Evolutionary conservation across 1,139 yeast species (phyloP).

Genomic region (Zygoascus hellenicus): DNA sequence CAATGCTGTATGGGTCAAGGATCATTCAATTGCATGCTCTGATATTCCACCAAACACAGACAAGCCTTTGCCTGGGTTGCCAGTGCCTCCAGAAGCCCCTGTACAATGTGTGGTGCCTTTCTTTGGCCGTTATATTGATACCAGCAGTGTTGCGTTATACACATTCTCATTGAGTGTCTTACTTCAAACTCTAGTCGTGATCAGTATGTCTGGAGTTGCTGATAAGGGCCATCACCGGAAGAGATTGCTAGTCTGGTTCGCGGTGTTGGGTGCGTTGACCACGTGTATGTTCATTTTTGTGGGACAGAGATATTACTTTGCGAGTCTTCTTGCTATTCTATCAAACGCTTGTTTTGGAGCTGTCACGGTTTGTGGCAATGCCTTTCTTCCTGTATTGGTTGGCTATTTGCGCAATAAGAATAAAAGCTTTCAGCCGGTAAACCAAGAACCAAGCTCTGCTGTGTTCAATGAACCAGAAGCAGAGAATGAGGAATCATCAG

Average conservation of each 20-base stretch:
- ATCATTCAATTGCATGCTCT: conserved; percentile 44
- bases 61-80: conserved; percentile 25
- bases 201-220: conserved; percentile 62
- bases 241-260: conserved; percentile 47
- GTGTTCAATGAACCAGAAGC: too few relatives aligned
- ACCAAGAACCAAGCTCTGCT: neutral
- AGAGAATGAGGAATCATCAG: too few relatives aligned
- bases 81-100: conserved; percentile 18
- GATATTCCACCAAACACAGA: conserved; percentile 31
- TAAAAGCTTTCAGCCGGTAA: conserved; percentile 10
- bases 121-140: conserved; percentile 50
- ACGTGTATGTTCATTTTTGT: conserved; percentile 45
- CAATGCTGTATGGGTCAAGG: conserved; percentile 53
- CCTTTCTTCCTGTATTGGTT: conserved; percentile 55
- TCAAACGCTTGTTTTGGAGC: conserved; percentile 69
- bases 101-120: conserved; percentile 42
- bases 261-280: conserved; percentile 48
- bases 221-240: conserved; percentile 53
- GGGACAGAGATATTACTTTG: conserved; percentile 45
- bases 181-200: conserved; percentile 57
- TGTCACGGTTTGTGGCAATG: conserved; percentile 69
- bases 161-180: conserved; percentile 61
- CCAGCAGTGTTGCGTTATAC: conserved; percentile 62
- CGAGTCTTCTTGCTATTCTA: conserved; percentile 50
- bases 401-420: conserved; percentile 30